Evolutionary conservation across 169 alveolate species (phyloP).

Genomic region (Plasmodium yoelii): DNA sequence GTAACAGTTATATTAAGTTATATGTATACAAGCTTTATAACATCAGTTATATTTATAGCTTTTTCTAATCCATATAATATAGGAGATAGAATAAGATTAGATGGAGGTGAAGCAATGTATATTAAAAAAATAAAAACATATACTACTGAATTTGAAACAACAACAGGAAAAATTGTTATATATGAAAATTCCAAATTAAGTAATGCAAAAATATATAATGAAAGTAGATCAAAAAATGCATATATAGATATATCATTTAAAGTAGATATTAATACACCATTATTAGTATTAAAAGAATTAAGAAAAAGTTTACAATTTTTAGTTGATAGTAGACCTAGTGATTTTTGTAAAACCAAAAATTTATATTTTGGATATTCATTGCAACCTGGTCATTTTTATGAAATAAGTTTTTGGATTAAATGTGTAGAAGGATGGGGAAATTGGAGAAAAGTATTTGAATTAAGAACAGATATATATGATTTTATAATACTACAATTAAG

Average conservation of each 20-base stretch:
- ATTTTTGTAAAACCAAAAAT: slow-evolving; percentile 86
- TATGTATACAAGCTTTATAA: slow-evolving; percentile 89
- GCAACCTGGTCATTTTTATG: slow-evolving; percentile 88
- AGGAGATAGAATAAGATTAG: slow-evolving; percentile 89
- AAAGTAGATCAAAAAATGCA: slow-evolving; percentile 87
- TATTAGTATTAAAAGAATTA: slow-evolving; percentile 86
- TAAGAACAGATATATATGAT: slow-evolving; percentile 83
- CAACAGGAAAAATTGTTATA: slow-evolving; percentile 86
- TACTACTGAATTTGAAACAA: slow-evolving; percentile 89
- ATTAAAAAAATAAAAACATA: slow-evolving; percentile 88
- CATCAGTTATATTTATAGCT: slow-evolving; percentile 91
- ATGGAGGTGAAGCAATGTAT: slow-evolving; percentile 87
- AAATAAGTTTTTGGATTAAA: slow-evolving; percentile 84
- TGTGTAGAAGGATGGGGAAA: slow-evolving; percentile 89
- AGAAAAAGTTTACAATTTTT: slow-evolving; percentile 79
- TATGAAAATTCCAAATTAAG: slow-evolving; percentile 87
- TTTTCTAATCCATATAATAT: slow-evolving; percentile 91
- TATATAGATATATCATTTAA: slow-evolving; percentile 83
- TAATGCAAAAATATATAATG: slow-evolving; percentile 88
- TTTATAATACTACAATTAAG: slow-evolving; percentile 80
- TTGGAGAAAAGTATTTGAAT: slow-evolving; percentile 84
- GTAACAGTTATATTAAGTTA: slow-evolving; percentile 88
- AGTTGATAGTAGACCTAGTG: slow-evolving; percentile 88
- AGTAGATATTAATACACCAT: slow-evolving; percentile 86
- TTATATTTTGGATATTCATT: slow-evolving; percentile 80